These are phyloP conservation scores for Rubus parviflorus DNA, from an alignment of 306 rosid species.

Conservation along the genomic window DNA sequence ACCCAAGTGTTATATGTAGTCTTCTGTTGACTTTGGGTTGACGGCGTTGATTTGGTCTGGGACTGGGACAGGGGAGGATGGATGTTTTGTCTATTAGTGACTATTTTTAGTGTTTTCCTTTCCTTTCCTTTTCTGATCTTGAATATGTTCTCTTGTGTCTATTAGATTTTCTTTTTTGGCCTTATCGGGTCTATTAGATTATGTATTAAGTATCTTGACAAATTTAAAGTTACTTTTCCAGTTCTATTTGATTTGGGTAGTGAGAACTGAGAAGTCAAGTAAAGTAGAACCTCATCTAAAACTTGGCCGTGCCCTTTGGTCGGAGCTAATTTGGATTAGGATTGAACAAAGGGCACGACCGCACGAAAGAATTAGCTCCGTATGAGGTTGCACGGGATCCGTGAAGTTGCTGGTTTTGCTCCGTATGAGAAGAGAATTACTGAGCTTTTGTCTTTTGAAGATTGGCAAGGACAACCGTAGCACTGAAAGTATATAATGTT, in stretches of 20 bases:
- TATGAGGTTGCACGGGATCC: no score
- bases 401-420: no score
- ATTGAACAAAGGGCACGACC: no score
- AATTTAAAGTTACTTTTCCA: background rate
- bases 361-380: no score
- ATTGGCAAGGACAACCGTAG: no score
- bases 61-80: background rate
- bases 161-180: background rate
- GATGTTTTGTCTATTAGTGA: constrained; percentile 2
- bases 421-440: no score
- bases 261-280: background rate
- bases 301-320: no score
- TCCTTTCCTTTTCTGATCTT: background rate
- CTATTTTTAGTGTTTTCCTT: background rate
- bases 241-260: background rate
- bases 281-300: no score
- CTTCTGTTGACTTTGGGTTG: constrained; percentile 3
- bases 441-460: no score
- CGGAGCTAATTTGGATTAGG: no score
- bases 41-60: background rate
- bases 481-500: no score
- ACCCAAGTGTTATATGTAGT: background rate
- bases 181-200: background rate
- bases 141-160: background rate
- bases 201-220: background rate